Evolutionary conservation across 495 filamentous ascomycete species (phyloP).

Genomic region (Annulohypoxylon stygium): DNA sequence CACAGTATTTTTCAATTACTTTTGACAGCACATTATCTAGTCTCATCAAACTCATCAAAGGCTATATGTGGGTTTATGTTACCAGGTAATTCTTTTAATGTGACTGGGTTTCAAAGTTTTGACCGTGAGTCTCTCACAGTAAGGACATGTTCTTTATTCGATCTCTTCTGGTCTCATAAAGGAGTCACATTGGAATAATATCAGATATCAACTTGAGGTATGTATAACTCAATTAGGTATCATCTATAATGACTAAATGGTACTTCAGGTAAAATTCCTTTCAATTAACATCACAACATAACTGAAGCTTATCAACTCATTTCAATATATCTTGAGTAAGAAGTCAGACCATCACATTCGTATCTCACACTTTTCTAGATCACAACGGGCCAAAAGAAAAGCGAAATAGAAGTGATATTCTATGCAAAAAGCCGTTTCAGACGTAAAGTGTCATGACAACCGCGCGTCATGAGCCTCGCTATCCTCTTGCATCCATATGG

Average conservation of each 20-base stretch:
- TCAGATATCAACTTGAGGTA: too few species aligned
- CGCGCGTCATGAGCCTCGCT: not conserved
- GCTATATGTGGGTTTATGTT: too few species aligned
- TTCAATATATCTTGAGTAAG: not conserved
- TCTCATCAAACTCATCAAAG: not conserved
- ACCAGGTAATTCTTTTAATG: too few species aligned
- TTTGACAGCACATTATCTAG: not conserved
- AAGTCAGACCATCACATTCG: not conserved
- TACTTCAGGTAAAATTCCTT: too few species aligned
- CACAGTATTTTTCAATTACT: not conserved
- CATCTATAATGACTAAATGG: too few species aligned
- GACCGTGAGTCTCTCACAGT: too few species aligned
- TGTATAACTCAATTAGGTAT: too few species aligned
- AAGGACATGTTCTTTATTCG: too few species aligned
- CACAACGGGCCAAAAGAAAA: not conserved
- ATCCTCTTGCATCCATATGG: not conserved
- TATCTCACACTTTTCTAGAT: not conserved
- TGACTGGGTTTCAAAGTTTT: too few species aligned
- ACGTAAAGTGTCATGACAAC: constrained; percentile 15
- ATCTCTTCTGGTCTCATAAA: too few species aligned
- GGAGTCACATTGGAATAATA: too few species aligned
- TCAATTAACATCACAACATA: not conserved
- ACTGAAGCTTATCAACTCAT: not conserved
- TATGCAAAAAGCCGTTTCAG: constrained; percentile 28
- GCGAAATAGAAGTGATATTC: constrained; percentile 6